phyloP scores from a whole-genome alignment of 139 green algal species.

The Micractinium sp. region DNA sequence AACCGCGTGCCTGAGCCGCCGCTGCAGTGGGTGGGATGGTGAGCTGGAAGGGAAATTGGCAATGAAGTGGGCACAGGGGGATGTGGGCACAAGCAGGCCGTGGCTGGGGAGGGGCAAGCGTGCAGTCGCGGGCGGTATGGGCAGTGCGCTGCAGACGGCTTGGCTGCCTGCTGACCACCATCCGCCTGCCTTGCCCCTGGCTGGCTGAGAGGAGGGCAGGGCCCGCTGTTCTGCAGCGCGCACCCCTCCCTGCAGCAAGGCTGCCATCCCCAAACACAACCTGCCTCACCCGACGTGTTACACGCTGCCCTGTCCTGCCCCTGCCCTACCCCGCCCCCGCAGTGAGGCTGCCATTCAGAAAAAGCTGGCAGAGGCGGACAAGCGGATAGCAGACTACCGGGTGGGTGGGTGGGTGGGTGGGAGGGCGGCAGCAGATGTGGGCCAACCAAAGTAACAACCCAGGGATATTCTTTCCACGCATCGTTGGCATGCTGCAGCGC shows the following conservation, averaged over 20 bases:
- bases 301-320: too few relatives aligned
- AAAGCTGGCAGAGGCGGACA: slow-evolving; percentile 47
- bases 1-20: too few relatives aligned
- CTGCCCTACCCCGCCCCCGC: neutral
- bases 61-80: neutral
- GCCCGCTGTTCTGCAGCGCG: too few relatives aligned
- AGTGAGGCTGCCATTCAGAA: slow-evolving; percentile 43
- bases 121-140: too few relatives aligned
- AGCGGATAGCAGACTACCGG: slow-evolving; percentile 47
- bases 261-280: too few relatives aligned
- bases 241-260: too few relatives aligned
- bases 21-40: neutral
- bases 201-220: too few relatives aligned
- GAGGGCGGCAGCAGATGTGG: neutral
- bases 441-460: neutral
- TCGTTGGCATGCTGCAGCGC: neutral
- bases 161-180: neutral
- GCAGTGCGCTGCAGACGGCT: neutral
- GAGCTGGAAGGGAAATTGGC: neutral
- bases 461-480: neutral
- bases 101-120: neutral
- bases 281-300: too few relatives aligned
- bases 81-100: neutral
- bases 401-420: neutral
- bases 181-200: too few relatives aligned